Evolutionary conservation across 1,139 yeast genomes (phyloP).

Genomic region (Blastobotrys elegans): DNA sequence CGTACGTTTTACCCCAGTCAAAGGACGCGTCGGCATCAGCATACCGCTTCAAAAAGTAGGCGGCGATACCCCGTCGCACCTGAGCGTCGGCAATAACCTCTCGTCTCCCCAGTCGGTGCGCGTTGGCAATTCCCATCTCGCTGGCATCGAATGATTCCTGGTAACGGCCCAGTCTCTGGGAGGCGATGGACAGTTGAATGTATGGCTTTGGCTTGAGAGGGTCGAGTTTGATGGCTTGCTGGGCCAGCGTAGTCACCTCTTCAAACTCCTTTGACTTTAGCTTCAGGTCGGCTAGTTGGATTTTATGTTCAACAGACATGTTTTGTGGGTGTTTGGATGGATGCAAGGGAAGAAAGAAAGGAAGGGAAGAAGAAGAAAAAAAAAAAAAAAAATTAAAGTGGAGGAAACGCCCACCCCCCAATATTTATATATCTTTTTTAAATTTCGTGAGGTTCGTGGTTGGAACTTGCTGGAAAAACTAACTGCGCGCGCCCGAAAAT

Average conservation of each 20-base stretch:
- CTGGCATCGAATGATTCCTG: slow-evolving; percentile 51
- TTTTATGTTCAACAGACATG: slow-evolving; percentile 5
- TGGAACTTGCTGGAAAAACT: background rate
- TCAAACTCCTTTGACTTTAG: slow-evolving; percentile 36
- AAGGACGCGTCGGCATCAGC: slow-evolving; percentile 48
- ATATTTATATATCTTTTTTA: background rate
- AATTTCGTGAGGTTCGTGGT: background rate
- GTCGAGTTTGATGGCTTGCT: slow-evolving; percentile 33
- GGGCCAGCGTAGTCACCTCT: slow-evolving; percentile 37
- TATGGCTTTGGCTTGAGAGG: slow-evolving; percentile 43
- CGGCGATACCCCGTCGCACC: slow-evolving; percentile 46
- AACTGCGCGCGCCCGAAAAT: too few species aligned
- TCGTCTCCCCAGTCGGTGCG: slow-evolving; percentile 48
- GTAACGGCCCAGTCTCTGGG: slow-evolving; percentile 48
- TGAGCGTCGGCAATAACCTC: slow-evolving; percentile 54
- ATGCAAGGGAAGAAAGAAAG: background rate
- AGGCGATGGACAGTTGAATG: slow-evolving; percentile 41
- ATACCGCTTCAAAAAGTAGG: slow-evolving; percentile 39
- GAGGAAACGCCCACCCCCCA: background rate
- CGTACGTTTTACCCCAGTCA: slow-evolving; percentile 44
- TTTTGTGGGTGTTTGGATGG: background rate
- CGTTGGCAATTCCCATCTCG: slow-evolving; percentile 50
- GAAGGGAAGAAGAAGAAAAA: background rate
- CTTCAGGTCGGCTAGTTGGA: slow-evolving; percentile 29
- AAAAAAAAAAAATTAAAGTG: background rate